Evolutionary conservation across 2,329 filamentous ascomycete species (phyloP).

Genomic region (Trichothecium sympodiale): DNA sequence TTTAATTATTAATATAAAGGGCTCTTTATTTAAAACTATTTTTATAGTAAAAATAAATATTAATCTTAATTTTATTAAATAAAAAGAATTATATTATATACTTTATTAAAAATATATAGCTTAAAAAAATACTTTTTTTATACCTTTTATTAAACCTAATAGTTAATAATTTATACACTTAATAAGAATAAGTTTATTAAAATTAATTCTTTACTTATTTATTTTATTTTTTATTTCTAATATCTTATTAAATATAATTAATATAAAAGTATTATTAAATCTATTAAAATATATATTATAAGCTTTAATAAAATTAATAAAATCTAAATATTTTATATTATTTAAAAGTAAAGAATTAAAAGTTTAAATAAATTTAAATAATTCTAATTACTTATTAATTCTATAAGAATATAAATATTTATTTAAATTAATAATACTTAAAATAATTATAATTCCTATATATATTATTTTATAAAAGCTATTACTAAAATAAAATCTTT

Average conservation of each 20-base stretch:
- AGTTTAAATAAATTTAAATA: neutral
- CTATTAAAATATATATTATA: neutral
- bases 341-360: neutral
- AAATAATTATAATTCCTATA: constrained; percentile 2
- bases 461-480: neutral
- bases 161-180: neutral
- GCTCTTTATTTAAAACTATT: too few species aligned
- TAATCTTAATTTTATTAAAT: too few species aligned
- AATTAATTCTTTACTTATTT: neutral
- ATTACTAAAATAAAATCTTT: neutral
- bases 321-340: neutral
- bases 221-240: neutral
- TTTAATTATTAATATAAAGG: too few species aligned
- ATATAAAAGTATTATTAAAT: neutral
- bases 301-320: neutral
- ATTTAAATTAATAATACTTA: constrained; percentile 1
- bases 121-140: neutral
- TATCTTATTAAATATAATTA: neutral
- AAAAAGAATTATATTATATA: too few species aligned
- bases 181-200: too few species aligned
- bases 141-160: neutral
- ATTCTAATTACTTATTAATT: neutral
- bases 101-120: too few species aligned
- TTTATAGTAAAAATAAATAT: too few species aligned
- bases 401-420: too few species aligned